These are phyloP conservation scores for Podospora pseudocomata DNA, from an alignment of 495 filamentous ascomycete genomes.

Conservation along the genomic window DNA sequence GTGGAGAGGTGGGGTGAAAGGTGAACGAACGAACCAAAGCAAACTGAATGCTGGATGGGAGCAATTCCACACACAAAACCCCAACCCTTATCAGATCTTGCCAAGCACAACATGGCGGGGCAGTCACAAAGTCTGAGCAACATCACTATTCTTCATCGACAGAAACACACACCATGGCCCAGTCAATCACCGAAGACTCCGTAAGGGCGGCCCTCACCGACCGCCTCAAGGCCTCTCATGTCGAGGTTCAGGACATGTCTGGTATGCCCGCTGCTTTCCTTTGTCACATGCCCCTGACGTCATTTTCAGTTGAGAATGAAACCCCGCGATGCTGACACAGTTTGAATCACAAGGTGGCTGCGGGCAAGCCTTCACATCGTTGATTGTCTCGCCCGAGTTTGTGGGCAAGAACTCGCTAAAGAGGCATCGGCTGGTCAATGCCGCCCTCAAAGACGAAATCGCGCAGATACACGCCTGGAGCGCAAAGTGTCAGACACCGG, in stretches of 20 bases:
- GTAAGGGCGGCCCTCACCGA: slow-evolving; percentile 66
- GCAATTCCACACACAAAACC: neutral
- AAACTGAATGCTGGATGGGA: neutral
- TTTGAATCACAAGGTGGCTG: slow-evolving; percentile 61
- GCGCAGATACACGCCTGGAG: slow-evolving; percentile 97
- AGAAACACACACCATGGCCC: slow-evolving; percentile 41
- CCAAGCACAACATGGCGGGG: slow-evolving; percentile 16
- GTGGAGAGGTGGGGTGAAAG: neutral
- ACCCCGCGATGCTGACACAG: slow-evolving; percentile 1
- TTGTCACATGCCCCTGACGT: slow-evolving; percentile 23
- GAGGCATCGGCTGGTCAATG: slow-evolving; percentile 85
- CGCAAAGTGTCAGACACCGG: slow-evolving; percentile 91
- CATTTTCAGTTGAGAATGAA: slow-evolving; percentile 7
- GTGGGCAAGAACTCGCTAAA: slow-evolving; percentile 82
- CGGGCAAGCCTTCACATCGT: slow-evolving; percentile 88
- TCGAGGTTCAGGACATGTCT: slow-evolving; percentile 90
- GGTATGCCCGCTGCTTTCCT: slow-evolving; percentile 51
- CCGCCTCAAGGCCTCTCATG: slow-evolving; percentile 73
- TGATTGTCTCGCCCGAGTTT: slow-evolving; percentile 87
- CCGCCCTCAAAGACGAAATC: slow-evolving; percentile 85
- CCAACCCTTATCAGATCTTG: slow-evolving; percentile 14
- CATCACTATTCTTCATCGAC: slow-evolving; percentile 13
- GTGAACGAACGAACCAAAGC: neutral
- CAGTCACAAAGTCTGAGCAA: slow-evolving; percentile 6
- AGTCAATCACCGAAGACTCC: slow-evolving; percentile 64